phyloP scores from a whole-genome alignment of 2,329 filamentous ascomycete species.

The Trichoderma oligosporum region DNA sequence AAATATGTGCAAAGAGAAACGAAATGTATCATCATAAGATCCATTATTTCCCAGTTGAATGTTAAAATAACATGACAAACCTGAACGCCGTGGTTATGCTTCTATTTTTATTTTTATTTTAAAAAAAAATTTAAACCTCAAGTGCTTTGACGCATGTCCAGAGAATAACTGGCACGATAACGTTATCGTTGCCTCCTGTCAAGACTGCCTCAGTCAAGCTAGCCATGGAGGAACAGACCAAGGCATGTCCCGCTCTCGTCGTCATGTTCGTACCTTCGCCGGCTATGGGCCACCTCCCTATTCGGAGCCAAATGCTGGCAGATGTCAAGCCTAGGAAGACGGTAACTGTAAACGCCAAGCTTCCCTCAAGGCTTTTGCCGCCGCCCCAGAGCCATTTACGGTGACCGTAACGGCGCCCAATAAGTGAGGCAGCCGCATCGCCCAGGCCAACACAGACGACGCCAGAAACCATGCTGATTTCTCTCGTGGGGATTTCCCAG shows the following conservation, averaged over 20 bases:
- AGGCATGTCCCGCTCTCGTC: slow-evolving; percentile 58
- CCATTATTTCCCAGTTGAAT: neutral
- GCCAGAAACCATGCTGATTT: slow-evolving; percentile 86
- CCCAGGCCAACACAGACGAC: slow-evolving; percentile 94
- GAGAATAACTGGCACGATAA: slow-evolving; percentile 86
- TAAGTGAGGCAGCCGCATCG: slow-evolving; percentile 85
- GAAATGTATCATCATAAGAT: neutral
- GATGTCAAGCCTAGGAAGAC: slow-evolving; percentile 71
- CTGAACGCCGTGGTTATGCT: slow-evolving; percentile 22
- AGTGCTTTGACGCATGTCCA: slow-evolving; percentile 88
- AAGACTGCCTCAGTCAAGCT: slow-evolving; percentile 93
- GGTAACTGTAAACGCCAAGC: slow-evolving; percentile 72
- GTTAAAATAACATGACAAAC: neutral
- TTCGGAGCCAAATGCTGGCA: slow-evolving; percentile 68
- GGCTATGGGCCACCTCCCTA: slow-evolving; percentile 69
- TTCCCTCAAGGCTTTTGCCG: slow-evolving; percentile 90
- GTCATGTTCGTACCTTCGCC: slow-evolving; percentile 37
- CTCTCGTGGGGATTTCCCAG: slow-evolving; percentile 72
- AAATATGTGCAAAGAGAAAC: neutral
- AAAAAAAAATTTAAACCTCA: slow-evolving; percentile 51
- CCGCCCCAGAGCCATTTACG: slow-evolving; percentile 96
- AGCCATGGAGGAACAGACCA: slow-evolving; percentile 70
- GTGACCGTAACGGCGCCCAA: slow-evolving; percentile 80
- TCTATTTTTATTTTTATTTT: too few species aligned
- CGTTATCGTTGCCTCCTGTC: slow-evolving; percentile 97